These are phyloP conservation scores for Taiozyma sp. DNA, from an alignment of 1,139 yeast genomes.

Conservation along the genomic window DNA sequence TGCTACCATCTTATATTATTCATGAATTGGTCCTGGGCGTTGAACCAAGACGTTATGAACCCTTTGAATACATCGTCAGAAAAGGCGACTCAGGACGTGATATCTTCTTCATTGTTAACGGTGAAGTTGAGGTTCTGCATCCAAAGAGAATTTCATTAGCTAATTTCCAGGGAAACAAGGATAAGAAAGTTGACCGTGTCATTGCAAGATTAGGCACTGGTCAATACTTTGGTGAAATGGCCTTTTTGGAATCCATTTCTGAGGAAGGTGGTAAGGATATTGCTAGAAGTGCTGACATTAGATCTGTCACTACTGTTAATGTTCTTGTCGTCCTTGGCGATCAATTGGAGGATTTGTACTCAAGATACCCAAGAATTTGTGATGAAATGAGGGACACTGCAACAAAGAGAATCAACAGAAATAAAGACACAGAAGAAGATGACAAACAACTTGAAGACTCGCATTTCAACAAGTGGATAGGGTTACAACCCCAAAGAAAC, in stretches of 20 bases:
- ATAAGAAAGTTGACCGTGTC: constrained; percentile 31
- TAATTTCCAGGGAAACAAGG: constrained; percentile 14
- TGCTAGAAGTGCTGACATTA: constrained; percentile 54
- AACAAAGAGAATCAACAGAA: constrained; percentile 35
- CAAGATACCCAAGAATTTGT: constrained; percentile 51
- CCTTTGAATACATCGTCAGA: constrained; percentile 56
- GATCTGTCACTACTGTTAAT: constrained; percentile 57
- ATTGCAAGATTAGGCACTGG: constrained; percentile 60
- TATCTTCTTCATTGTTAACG: constrained; percentile 60
- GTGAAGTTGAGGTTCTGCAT: constrained; percentile 67
- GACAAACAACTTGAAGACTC: constrained; percentile 5
- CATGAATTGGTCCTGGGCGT: constrained; percentile 62
- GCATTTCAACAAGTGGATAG: constrained; percentile 22
- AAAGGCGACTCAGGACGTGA: constrained; percentile 60
- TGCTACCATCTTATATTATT: constrained; percentile 51
- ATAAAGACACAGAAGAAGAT: constrained; percentile 12
- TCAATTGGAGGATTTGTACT: constrained; percentile 47
- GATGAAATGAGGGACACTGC: constrained; percentile 62
- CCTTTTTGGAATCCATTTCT: constrained; percentile 51
- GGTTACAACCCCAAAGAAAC: constrained; percentile 12
- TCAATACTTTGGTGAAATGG: constrained; percentile 74
- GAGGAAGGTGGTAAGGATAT: constrained; percentile 24
- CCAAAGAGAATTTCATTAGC: constrained; percentile 25
- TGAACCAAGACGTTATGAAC: constrained; percentile 47
- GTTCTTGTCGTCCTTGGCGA: constrained; percentile 54